Percentiles rank a stretch among this genome's conserved stretches.
These are phyloP conservation scores for Globisporangium spiculum DNA, from an alignment of 352 stramenopile genomes.

Conservation along the genomic window DNA sequence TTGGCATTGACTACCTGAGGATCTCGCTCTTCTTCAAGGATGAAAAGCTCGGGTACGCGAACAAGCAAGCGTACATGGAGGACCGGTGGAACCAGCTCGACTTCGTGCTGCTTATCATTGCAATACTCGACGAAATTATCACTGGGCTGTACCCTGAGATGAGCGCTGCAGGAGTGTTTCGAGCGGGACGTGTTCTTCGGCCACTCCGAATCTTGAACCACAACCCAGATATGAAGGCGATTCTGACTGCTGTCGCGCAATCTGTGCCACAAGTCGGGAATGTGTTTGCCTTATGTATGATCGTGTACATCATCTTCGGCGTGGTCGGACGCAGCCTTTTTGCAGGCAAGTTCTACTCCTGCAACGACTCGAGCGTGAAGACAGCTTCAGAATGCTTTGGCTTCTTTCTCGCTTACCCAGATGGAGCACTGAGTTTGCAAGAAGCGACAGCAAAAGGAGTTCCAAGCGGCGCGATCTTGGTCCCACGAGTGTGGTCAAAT, in stretches of 20 bases:
- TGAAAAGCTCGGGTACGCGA: conserved; percentile 59
- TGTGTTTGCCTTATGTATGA: conserved; percentile 62
- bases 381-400: conserved; percentile 47
- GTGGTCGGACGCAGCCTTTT: conserved; percentile 70
- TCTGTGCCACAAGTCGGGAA: conserved; percentile 74
- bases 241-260: conserved; percentile 63
- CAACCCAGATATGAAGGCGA: conserved; percentile 76
- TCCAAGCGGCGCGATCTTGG: conserved; percentile 38
- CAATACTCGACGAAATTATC: conserved; percentile 56
- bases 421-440: conserved; percentile 48
- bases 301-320: conserved; percentile 79
- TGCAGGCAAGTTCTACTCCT: conserved; percentile 60
- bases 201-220: conserved; percentile 74
- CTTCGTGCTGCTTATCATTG: conserved; percentile 51
- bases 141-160: conserved; percentile 38
- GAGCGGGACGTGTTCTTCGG: conserved; percentile 58
- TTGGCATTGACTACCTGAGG: conserved; percentile 62
- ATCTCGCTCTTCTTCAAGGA: conserved; percentile 60
- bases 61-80: conserved; percentile 72
- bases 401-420: conserved; percentile 46
- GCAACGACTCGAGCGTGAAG: conserved; percentile 47
- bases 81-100: conserved; percentile 79
- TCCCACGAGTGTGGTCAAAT: conserved; percentile 64
- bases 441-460: conserved; percentile 38
- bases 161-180: conserved; percentile 54